Conservation (phyloP, 345 rosid genomes). For the sweet orange (Citrus sinensis) region DVS_A1.0 CM039164.1:24418501-24419000, state of each 20-base stretch:
- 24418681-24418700: conserved; percentile 65
- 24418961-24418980: background rate
- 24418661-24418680: conserved; percentile 43
- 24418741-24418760: background rate
- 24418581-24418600: conserved; percentile 55
- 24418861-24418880: too few relatives aligned
- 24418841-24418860: background rate
- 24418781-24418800: background rate
- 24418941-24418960: background rate
- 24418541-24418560: conserved; percentile 77
- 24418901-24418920: background rate
- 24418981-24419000: background rate
- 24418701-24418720: background rate
- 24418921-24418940: background rate
- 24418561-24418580: conserved; percentile 67
- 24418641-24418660: conserved; percentile 75
- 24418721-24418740: background rate
- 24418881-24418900: background rate
- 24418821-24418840: background rate
- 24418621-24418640: conserved; percentile 68
- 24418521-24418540: conserved; percentile 3
- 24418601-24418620: conserved; percentile 49
- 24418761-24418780: background rate
- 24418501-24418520: background rate
- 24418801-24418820: background rate